Conservation (phyloP, 164 flowering plant genomes). For the Chloranthus sessilifolius region DNA sequence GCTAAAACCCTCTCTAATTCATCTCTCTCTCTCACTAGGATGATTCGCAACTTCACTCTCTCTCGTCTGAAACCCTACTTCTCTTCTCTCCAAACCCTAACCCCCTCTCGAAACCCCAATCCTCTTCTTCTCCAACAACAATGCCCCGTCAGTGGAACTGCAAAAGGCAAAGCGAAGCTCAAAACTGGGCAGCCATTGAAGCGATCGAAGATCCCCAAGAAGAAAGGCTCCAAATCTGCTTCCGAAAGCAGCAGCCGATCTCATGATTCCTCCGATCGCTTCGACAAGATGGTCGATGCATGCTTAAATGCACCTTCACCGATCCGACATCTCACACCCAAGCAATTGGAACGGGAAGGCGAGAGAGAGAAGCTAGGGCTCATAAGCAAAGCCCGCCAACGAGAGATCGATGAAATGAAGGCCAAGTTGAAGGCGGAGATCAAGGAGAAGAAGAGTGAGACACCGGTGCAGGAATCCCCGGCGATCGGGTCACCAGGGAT, state of each 20-base stretch:
- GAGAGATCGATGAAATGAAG: slow-evolving; percentile 52
- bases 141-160: slow-evolving; percentile 74
- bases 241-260: slow-evolving; percentile 18
- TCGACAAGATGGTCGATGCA: slow-evolving; percentile 38
- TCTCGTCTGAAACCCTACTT: too few relatives aligned
- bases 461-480: slow-evolving; percentile 18
- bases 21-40: too few relatives aligned
- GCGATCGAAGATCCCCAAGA: slow-evolving; percentile 40
- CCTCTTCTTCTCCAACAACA: slow-evolving; percentile 38
- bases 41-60: too few relatives aligned
- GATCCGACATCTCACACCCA: slow-evolving; percentile 44
- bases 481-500: slow-evolving; percentile 72
- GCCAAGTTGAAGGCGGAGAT: slow-evolving; percentile 21
- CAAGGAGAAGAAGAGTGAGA: neutral
- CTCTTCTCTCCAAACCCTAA: too few relatives aligned
- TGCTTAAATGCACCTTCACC: slow-evolving; percentile 71
- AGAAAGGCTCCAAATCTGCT: slow-evolving; percentile 5
- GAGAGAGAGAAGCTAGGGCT: slow-evolving; percentile 81
- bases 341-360: slow-evolving; percentile 52
- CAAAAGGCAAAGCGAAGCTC: slow-evolving; percentile 69
- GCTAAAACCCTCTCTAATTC: too few relatives aligned
- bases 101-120: neutral
- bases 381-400: slow-evolving; percentile 53
- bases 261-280: slow-evolving; percentile 14
- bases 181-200: slow-evolving; percentile 48